Base-by-base conservation (phyloP, 176 grass and related monocot species). In the Saccharum spontaneum region DNA sequence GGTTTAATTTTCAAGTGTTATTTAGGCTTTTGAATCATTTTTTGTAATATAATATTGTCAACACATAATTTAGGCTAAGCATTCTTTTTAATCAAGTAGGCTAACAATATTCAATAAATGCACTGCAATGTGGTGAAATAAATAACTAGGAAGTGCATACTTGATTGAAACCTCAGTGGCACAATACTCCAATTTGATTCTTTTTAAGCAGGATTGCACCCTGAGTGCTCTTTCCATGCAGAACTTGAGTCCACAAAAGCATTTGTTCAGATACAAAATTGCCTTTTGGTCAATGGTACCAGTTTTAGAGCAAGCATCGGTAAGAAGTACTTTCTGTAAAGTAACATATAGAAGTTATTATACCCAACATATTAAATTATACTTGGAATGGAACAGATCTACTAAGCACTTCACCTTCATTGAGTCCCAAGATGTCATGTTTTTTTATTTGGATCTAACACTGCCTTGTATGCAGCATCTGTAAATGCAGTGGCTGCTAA, bases 391-490 rank as follows among this genome's bases (percentile, higher is more conserved):
- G 11, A 85, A 79, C 28, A n/a, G 61, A 63, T n/a, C 62, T 41
- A 49, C 10, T 38, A 28, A 80, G 28, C 40, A 38, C 54, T 69
- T 69, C 70, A 94, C 92, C 86, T 94, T 94, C 92, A 94, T 91
- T 0, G 75, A 80, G 43, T 91, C 60, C 92, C 89, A 94, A 5
- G 86, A 84, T 9, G 80, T 65, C 36, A 87, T 85, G 48, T 91
- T 94, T 24, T 79, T 91, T 38, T 79, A 78, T 82, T 91, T 76
- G 89, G 87, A 81, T 89, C 87, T 79, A 94, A 43, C 8, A 91
- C 86, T 65, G 84, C 92, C 48, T 91, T 91, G 64, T 94, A 94
- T 78, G 92, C 89, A 78, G 83, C 89, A 59, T 89, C 89, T 85
- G 89, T 75, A 79, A 94, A 71, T 57, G 84, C 89, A 78, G 87